These are phyloP conservation scores for Gaeumannomyces sp. DNA, from an alignment of 2,329 filamentous ascomycete species.

Conservation along the genomic window DNA sequence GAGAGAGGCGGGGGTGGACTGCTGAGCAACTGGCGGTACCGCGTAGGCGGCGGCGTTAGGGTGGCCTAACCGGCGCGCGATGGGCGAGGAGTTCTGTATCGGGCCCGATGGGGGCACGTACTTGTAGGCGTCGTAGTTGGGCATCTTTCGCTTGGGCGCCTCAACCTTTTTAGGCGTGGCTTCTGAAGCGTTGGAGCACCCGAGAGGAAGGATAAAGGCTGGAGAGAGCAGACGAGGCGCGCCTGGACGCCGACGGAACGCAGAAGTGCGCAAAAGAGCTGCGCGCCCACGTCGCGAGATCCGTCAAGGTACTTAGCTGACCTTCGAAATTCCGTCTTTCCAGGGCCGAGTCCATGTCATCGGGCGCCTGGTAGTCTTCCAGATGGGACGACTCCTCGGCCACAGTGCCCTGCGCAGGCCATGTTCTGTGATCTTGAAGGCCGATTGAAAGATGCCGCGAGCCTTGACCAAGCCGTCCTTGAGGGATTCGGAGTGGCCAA, in stretches of 20 bases:
- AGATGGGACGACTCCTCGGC: constrained; percentile 58
- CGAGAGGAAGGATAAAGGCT: constrained; percentile 66
- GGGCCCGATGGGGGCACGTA: constrained; percentile 20
- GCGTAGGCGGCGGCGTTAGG: constrained; percentile 48
- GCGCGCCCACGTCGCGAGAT: constrained; percentile 83
- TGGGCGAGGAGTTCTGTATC: constrained; percentile 26
- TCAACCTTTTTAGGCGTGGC: constrained; percentile 15
- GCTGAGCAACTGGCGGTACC: constrained; percentile 34
- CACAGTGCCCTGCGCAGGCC: constrained; percentile 68
- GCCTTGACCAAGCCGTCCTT: constrained; percentile 71
- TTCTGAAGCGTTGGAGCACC: constrained; percentile 43
- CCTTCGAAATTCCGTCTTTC: constrained; percentile 68
- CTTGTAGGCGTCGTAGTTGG: constrained; percentile 5
- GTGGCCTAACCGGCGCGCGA: constrained; percentile 45
- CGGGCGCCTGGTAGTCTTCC: constrained; percentile 51
- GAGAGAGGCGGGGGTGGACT: not conserved
- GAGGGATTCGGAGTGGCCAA: constrained; percentile 68
- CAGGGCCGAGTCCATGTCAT: constrained; percentile 60
- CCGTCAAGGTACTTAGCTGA: constrained; percentile 66
- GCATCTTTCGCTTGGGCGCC: constrained; percentile 18
- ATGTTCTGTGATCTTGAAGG: constrained; percentile 64
- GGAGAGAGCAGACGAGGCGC: constrained; percentile 83
- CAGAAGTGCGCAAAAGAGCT: constrained; percentile 83
- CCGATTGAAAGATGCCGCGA: constrained; percentile 59
- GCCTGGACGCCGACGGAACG: constrained; percentile 76